Evolutionary conservation across 2,329 filamentous ascomycete genomes (phyloP), one percentile per base, ranked within the genome.

Genomic region (Pyricularia sp.): DNA sequence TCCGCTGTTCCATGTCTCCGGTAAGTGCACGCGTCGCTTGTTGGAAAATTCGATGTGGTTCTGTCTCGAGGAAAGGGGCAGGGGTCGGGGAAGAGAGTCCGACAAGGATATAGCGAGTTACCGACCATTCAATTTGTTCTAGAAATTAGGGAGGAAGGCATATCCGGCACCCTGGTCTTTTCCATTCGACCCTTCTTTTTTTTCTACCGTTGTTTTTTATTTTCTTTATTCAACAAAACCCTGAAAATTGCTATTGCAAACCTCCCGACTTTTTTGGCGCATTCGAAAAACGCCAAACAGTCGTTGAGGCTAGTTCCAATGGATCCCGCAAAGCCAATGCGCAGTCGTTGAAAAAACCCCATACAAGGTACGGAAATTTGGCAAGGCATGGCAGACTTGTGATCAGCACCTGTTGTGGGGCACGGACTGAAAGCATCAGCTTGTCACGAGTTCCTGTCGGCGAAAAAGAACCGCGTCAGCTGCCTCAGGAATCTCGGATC

Each of bases 381-480:
- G 42, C 42, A 50, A 17, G 42, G 42, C 42, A 50, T 50, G 42
- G 58, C 55, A 58, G 55, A 58, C 25, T 61, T 61, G 25, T 17
- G 58, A 61, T 61, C 58, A 23, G 58, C 58, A 61, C n/a, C 58
- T 61, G 58, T 61, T 9, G 58, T 61, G 58, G 58, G 23, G 7
- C 58, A 61, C 25, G 42, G 58, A 61, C 58, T 61, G 58, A 61
- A 61, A 61, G 58, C n/a, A n/a, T 26, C n/a, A 61, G 58, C 58
- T 50, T 61, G 58, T 61, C 58, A 61, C 58, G 58, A 61, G 58
- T 61, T 61, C 12, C 58, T 12, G n/a, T 12, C 25, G 10, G 17
- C 64, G 64, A 66, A 66, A 66, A 66, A 23, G 36, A 66, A 26
- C 64, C 64, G 64, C 58, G 58, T 61, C 58, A 26, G 58, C 25